phyloP scores from a whole-genome alignment of 164 flowering plant species.

The Pachysandra terminalis region DNA sequence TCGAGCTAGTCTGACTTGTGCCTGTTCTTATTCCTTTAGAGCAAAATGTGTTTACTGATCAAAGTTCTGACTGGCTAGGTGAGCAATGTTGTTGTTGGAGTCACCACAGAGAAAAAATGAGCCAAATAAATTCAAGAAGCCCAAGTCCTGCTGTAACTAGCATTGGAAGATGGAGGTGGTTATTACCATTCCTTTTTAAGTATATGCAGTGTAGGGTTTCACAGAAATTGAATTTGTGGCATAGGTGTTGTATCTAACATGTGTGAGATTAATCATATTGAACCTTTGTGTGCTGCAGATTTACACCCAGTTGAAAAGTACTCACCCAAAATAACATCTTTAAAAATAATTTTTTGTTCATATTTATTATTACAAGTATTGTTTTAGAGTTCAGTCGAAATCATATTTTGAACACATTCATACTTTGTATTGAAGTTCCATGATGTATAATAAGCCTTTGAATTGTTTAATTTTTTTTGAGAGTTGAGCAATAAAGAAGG shows the following conservation, averaged over 20 bases:
- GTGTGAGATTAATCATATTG: not conserved
- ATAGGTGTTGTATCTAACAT: not conserved
- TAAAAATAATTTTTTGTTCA: too few species aligned
- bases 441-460: too few species aligned
- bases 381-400: too few species aligned
- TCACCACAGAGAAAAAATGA: slow-evolving; percentile 68
- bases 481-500: too few species aligned
- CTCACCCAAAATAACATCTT: not conserved
- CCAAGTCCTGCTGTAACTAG: not conserved
- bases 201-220: not conserved
- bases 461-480: too few species aligned
- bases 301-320: not conserved
- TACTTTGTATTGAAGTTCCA: too few species aligned
- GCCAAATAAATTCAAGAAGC: not conserved
- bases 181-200: not conserved
- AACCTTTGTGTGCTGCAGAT: not conserved
- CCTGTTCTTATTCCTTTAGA: not conserved
- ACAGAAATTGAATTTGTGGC: not conserved
- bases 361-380: too few species aligned
- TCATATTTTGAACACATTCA: too few species aligned
- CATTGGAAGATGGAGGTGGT: not conserved
- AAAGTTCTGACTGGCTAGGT: slow-evolving; percentile 44
- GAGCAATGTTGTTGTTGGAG: slow-evolving; percentile 96
- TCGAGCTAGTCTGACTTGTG: not conserved
- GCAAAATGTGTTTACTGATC: not conserved